These are phyloP conservation scores for Mycena vitilis DNA, from an alignment of 768 basidiomycete genomes.

Conservation along the genomic window DNA sequence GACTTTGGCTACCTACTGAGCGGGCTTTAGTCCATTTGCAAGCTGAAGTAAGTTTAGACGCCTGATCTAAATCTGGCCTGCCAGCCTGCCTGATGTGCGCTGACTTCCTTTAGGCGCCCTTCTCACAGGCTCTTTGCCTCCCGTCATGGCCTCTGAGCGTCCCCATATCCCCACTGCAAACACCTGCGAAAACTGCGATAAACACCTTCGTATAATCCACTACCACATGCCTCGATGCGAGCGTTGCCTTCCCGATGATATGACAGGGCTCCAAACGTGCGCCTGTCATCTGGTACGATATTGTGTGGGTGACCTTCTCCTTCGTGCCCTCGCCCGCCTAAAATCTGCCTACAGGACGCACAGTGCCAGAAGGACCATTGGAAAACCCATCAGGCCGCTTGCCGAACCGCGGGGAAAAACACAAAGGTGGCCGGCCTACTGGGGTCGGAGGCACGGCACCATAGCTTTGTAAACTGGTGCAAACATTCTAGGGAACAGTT, in stretches of 20 bases:
- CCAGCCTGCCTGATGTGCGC: no score
- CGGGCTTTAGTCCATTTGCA: no score
- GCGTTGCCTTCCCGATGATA: slow-evolving; percentile 13
- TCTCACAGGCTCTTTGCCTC: background rate
- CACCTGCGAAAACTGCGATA: slow-evolving; percentile 9
- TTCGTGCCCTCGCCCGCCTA: background rate
- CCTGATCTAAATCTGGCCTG: no score
- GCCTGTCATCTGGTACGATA: slow-evolving; percentile 13
- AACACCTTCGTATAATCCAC: slow-evolving; percentile 8
- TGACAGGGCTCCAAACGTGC: slow-evolving; percentile 2
- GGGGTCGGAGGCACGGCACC: slow-evolving; percentile 10
- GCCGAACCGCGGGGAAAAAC: slow-evolving; percentile 12
- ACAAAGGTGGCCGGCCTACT: background rate
- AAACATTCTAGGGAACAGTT: slow-evolving; percentile 17
- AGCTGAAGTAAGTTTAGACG: no score
- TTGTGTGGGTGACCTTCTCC: background rate
- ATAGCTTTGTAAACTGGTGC: slow-evolving; percentile 14
- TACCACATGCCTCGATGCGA: background rate
- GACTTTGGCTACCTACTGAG: no score
- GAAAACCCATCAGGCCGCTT: slow-evolving; percentile 8
- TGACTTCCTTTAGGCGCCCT: no score
- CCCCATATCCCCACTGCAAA: slow-evolving; percentile 8
- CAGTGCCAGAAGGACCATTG: slow-evolving; percentile 13
- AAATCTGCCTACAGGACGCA: background rate
- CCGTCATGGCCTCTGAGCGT: slow-evolving; percentile 3